phyloP scores from a whole-genome alignment of 768 basidiomycete species.

The Lactifluus rugatus region DNA sequence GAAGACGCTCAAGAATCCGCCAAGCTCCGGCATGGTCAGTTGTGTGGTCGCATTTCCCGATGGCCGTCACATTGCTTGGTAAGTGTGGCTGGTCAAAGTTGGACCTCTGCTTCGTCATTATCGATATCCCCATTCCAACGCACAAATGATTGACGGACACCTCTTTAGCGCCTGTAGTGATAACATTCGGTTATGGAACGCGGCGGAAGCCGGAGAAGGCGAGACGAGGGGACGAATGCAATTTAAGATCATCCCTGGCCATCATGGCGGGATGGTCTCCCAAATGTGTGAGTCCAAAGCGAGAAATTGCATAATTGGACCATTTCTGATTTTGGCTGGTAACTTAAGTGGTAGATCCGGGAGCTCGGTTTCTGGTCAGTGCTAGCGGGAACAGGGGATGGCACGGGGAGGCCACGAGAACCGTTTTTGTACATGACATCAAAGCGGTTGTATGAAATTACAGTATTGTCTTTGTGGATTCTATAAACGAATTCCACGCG shows the following conservation, averaged over 20 bases:
- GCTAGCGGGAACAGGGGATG: conserved; percentile 92
- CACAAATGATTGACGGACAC: conserved; percentile 2
- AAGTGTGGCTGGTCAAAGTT: conserved; percentile 24
- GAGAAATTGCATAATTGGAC: conserved; percentile 17
- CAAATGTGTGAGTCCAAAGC: conserved; percentile 69
- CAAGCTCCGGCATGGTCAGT: conserved; percentile 84
- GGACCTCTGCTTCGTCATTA: background rate
- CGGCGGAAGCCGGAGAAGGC: conserved; percentile 60
- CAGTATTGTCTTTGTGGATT: conserved; percentile 9
- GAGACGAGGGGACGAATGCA: conserved; percentile 63
- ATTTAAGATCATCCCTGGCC: conserved; percentile 93
- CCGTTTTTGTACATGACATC: conserved; percentile 87
- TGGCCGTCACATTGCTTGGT: conserved; percentile 87
- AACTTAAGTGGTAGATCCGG: conserved; percentile 70
- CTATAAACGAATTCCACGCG: conserved; percentile 5
- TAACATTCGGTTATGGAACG: conserved; percentile 91
- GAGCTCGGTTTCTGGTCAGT: conserved; percentile 76
- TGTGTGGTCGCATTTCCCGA: conserved; percentile 90
- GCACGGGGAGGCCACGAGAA: conserved; percentile 85
- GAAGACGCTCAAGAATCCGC: conserved; percentile 77
- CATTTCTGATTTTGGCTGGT: conserved; percentile 6
- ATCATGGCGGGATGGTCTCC: conserved; percentile 90
- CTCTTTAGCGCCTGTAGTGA: conserved; percentile 72
- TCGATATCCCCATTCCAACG: conserved; percentile 1
- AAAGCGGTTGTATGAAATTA: conserved; percentile 28